phyloP scores from a whole-genome alignment of 495 filamentous ascomycete genomes.

The Podospora appendiculata region DNA sequence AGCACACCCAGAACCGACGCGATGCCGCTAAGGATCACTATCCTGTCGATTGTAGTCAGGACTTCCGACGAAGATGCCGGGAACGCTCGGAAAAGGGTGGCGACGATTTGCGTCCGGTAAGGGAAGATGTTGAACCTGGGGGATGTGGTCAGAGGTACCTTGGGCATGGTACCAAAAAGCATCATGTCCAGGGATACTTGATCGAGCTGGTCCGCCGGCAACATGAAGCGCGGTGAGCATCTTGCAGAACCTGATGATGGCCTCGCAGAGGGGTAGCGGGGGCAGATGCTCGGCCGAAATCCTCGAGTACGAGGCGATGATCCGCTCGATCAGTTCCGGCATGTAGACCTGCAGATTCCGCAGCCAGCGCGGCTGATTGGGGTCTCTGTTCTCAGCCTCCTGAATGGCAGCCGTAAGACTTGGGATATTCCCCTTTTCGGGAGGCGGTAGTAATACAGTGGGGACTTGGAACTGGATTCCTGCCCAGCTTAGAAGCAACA shows the following conservation, averaged over 20 bases:
- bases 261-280: constrained; percentile 73
- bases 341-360: constrained; percentile 33
- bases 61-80: constrained; percentile 56
- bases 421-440: constrained; percentile 33
- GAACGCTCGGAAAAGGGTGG: constrained; percentile 63
- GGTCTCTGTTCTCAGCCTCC: constrained; percentile 33
- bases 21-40: constrained; percentile 75
- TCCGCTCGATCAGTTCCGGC: constrained; percentile 63
- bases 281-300: constrained; percentile 77
- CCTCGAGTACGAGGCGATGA: constrained; percentile 73
- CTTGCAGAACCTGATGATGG: constrained; percentile 69
- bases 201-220: constrained; percentile 58
- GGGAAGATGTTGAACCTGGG: constrained; percentile 43
- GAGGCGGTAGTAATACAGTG: constrained; percentile 37
- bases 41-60: constrained; percentile 60
- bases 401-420: constrained; percentile 36
- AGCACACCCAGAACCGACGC: constrained; percentile 70
- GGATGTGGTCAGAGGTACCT: constrained; percentile 28
- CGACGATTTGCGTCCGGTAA: constrained; percentile 58
- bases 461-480: constrained; percentile 81
- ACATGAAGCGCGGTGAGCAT: constrained; percentile 64
- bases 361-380: constrained; percentile 34
- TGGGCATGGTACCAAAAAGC: constrained; percentile 35
- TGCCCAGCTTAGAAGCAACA: constrained; percentile 79
- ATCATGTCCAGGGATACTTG: constrained; percentile 60